phyloP scores from a whole-genome alignment of 106 monocot genomes.

The Posidonia australis region DNA sequence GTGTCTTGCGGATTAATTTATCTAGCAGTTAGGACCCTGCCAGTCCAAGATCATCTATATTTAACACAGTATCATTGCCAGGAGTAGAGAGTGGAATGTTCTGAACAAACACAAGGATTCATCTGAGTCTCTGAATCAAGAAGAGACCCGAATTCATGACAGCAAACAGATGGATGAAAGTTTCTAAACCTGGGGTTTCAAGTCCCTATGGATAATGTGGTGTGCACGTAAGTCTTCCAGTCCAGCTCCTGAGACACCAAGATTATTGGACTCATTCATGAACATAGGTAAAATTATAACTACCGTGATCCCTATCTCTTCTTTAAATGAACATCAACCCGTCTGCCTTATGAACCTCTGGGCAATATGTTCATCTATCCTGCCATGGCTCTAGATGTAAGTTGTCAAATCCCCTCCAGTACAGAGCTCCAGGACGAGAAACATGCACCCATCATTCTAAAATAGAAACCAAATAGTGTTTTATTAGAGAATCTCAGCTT shows the following conservation, averaged over 20 bases:
- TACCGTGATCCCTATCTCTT: not conserved
- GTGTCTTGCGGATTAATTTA: not conserved
- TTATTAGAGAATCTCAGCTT: too few species aligned
- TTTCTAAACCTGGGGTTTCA: slow-evolving; percentile 40
- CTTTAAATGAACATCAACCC: not conserved
- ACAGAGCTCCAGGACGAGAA: slow-evolving; percentile 50
- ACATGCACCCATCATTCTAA: slow-evolving; percentile 32
- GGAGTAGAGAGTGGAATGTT: slow-evolving; percentile 40
- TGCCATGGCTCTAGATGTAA: slow-evolving; percentile 26
- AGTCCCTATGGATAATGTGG: slow-evolving; percentile 48
- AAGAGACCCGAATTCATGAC: too few species aligned
- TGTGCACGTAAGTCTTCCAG: slow-evolving; percentile 30
- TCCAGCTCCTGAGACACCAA: slow-evolving; percentile 34
- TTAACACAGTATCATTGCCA: slow-evolving; percentile 27
- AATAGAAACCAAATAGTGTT: not conserved
- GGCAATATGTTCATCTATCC: slow-evolving; percentile 27
- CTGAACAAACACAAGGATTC: not conserved
- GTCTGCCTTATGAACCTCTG: slow-evolving; percentile 39
- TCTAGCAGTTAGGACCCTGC: slow-evolving; percentile 26
- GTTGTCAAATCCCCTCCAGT: slow-evolving; percentile 38
- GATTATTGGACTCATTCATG: too few species aligned
- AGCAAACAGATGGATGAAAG: not conserved
- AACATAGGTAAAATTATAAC: not conserved
- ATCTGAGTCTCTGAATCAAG: too few species aligned
- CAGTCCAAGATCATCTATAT: slow-evolving; percentile 63